Percentiles rank a stretch among this genome's conserved stretches.
Conservation (phyloP, 495 filamentous ascomycete genomes). For the Glutinoglossum americanum region DNA sequence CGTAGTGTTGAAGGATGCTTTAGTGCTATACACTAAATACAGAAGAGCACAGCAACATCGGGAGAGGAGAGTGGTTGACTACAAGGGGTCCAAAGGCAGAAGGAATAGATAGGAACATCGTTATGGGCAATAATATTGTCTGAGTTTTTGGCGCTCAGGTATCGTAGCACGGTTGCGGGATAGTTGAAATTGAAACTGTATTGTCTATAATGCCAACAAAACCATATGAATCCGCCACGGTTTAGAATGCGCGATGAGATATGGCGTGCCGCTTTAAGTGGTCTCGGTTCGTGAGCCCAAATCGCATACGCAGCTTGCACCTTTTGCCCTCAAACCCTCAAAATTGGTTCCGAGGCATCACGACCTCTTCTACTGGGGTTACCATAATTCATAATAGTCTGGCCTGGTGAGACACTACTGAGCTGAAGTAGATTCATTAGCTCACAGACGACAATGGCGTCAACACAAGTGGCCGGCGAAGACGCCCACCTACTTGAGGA, state of each 20-base stretch:
- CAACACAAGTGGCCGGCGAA: constrained; percentile 52
- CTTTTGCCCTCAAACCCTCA: background rate
- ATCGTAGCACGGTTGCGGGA: background rate
- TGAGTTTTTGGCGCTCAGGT: background rate
- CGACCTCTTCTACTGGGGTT: background rate
- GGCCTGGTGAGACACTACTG: background rate
- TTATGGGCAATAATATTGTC: background rate
- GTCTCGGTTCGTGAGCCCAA: background rate
- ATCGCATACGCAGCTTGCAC: background rate
- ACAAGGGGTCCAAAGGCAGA: constrained; percentile 22
- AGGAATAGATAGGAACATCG: background rate
- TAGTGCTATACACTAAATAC: constrained; percentile 56
- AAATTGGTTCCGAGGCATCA: background rate
- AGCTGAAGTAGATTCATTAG: background rate
- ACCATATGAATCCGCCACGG: background rate
- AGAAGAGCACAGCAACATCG: constrained; percentile 45
- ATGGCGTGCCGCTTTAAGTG: background rate
- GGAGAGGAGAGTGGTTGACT: constrained; percentile 45
- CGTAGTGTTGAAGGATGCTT: constrained; percentile 53
- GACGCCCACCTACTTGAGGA: constrained; percentile 89
- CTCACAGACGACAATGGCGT: constrained; percentile 25
- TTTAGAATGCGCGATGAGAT: background rate
- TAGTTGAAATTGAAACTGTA: background rate
- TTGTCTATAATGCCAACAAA: background rate
- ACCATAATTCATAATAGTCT: background rate